A percentile compares a stretch with the other conserved stretches of the same genome.
phyloP scores from a whole-genome alignment of 2,329 filamentous ascomycete genomes.

The Penicillium sp. region DNA sequence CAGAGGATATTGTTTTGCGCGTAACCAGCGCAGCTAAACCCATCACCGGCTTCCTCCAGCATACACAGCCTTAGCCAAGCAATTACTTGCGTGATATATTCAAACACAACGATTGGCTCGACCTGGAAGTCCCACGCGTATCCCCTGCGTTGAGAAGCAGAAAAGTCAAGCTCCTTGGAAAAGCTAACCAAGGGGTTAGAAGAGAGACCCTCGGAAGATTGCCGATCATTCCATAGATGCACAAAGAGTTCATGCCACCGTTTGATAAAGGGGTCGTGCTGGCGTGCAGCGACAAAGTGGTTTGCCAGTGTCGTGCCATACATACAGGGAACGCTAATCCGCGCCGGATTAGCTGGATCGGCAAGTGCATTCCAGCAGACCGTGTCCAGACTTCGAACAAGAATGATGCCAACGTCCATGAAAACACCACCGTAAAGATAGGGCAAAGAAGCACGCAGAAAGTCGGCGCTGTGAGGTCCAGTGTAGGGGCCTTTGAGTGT shows the following conservation, averaged over 20 bases:
- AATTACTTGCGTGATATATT: constrained; percentile 40
- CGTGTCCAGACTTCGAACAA: constrained; percentile 39
- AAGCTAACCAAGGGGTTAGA: constrained; percentile 21
- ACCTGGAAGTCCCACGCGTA: constrained; percentile 16
- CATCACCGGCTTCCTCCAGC: constrained; percentile 28
- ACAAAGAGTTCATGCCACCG: constrained; percentile 40
- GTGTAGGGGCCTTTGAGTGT: constrained; percentile 44
- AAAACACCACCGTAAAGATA: constrained; percentile 28
- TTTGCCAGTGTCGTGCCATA: constrained; percentile 29
- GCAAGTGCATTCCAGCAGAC: constrained; percentile 37
- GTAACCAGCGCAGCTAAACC: constrained; percentile 30
- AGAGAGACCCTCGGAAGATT: constrained; percentile 30
- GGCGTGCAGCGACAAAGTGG: constrained; percentile 42
- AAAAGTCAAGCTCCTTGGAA: constrained; percentile 5
- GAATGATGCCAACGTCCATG: constrained; percentile 42
- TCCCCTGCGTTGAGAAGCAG: constrained; percentile 1
- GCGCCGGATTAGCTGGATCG: constrained; percentile 1
- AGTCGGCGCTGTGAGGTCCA: constrained; percentile 46
- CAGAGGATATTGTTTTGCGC: constrained; percentile 25
- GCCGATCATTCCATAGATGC: constrained; percentile 33
- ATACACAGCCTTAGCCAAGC: constrained; percentile 33
- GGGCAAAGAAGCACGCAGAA: constrained; percentile 43
- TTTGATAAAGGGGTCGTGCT: constrained; percentile 43
- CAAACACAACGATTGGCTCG: constrained; percentile 20
- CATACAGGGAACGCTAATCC: constrained; percentile 12